Base-by-base conservation (phyloP, 2,329 filamentous ascomycete species). In the Claviceps maximensis region DNA sequence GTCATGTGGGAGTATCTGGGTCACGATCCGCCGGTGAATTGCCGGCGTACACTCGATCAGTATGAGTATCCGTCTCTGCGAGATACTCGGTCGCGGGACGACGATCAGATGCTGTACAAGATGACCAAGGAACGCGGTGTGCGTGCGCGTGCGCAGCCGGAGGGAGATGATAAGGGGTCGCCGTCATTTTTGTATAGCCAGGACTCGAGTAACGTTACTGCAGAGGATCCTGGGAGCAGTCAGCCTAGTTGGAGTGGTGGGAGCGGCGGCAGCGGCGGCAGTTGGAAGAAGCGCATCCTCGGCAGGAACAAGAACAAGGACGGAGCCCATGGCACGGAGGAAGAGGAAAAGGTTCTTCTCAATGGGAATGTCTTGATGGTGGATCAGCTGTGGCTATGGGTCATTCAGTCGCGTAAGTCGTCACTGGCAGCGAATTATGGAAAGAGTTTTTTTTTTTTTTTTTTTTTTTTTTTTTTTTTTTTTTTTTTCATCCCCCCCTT, bases 41-140 rank as follows among this genome's bases (percentile, higher is more conserved):
- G 77, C 38, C 74, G 81, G 1, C 71, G 81, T 6, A 83, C 81
- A 0, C 61, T 84, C 5, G 81, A 84, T 54, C 80, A 84, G 57
- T 84, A 75, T 53, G 79, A 78, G 0, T 83, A 84, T 52, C 80
- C 80, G 0, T 79, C 78, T 2, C 66, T 84, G 0, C 69, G 74
- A 10, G 80, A 83, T 36, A 84, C 81, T 0, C 67, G 78, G 44
- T 76, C 78, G 0, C 69, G 81, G 19, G 82, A 84, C 44, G 79
- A 82, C 45, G 81, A 84, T 44, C 81, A 84, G 61, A 83, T 84
- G 77, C 65, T 84, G 7, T 84, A 83, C 63, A 84, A 84, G 58
- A 66, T 83, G 2, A 82, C 79, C 2, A 81, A 79, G 58, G 68
- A 76, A 53, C 65, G 73, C 2, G 53, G 58, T 1, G 60, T 59